phyloP scores from a whole-genome alignment of 2,329 filamentous ascomycete species.

The Harringtonia lauricola region DNA sequence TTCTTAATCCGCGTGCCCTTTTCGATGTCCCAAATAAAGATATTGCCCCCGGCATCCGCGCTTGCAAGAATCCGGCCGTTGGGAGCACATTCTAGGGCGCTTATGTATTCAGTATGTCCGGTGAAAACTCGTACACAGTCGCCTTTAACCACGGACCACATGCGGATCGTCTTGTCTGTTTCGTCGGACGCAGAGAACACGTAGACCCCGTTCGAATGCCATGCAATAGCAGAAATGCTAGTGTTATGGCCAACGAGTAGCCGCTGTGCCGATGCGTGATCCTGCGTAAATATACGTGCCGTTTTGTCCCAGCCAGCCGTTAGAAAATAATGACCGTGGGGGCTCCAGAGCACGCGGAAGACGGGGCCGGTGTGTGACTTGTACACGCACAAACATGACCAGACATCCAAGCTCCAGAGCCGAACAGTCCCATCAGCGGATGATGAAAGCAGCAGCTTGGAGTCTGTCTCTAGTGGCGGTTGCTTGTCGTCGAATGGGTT shows the following conservation, averaged over 20 bases:
- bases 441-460: slow-evolving; percentile 74
- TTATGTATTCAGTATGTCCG: slow-evolving; percentile 82
- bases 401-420: slow-evolving; percentile 86
- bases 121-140: slow-evolving; percentile 84
- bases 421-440: slow-evolving; percentile 82
- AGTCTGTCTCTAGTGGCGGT: slow-evolving; percentile 36
- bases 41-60: slow-evolving; percentile 78
- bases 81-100: slow-evolving; percentile 71
- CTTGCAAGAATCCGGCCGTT: slow-evolving; percentile 87
- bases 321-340: slow-evolving; percentile 90
- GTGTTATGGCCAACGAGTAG: slow-evolving; percentile 89
- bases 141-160: slow-evolving; percentile 91
- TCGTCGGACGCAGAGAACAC: slow-evolving; percentile 86
- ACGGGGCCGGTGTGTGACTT: slow-evolving; percentile 86
- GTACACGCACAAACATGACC: slow-evolving; percentile 88
- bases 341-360: slow-evolving; percentile 81
- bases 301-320: slow-evolving; percentile 83
- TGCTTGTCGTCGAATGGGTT: slow-evolving; percentile 39
- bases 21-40: slow-evolving; percentile 89
- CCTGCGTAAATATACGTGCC: slow-evolving; percentile 82
- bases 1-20: slow-evolving; percentile 80
- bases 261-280: slow-evolving; percentile 79
- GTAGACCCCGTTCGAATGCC: slow-evolving; percentile 91
- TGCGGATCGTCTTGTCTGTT: slow-evolving; percentile 79
- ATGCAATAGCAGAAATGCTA: slow-evolving; percentile 80